phyloP scores from a whole-genome alignment of 2,329 filamentous ascomycete genomes.

The Aspergillus sp. region DNA sequence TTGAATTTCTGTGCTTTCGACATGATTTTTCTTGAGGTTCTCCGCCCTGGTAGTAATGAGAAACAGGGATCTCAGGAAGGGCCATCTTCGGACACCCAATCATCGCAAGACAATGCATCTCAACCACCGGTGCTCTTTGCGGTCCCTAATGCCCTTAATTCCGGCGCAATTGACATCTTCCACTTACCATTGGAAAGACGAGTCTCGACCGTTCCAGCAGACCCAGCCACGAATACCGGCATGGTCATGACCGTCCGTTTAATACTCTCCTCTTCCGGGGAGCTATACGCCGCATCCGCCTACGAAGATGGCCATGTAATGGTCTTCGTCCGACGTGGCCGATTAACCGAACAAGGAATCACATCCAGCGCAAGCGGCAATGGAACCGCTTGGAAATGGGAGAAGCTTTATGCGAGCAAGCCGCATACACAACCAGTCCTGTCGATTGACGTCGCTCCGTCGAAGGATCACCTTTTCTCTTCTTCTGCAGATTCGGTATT shows the following conservation, averaged over 20 bases:
- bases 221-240: slow-evolving; percentile 40
- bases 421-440: slow-evolving; percentile 75
- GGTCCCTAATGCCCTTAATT: slow-evolving; percentile 69
- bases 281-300: slow-evolving; percentile 62
- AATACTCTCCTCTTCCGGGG: slow-evolving; percentile 40
- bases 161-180: slow-evolving; percentile 77
- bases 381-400: slow-evolving; percentile 39
- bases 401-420: slow-evolving; percentile 56
- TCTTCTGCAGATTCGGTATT: slow-evolving; percentile 76
- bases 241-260: slow-evolving; percentile 85
- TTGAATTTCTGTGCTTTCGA: slow-evolving; percentile 79
- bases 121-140: slow-evolving; percentile 56
- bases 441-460: slow-evolving; percentile 56
- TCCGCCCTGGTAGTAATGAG: slow-evolving; percentile 16
- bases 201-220: slow-evolving; percentile 52
- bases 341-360: slow-evolving; percentile 28
- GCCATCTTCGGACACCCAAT: background rate
- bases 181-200: slow-evolving; percentile 68
- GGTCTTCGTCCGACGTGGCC: slow-evolving; percentile 51
- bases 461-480: slow-evolving; percentile 60
- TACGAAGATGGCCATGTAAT: slow-evolving; percentile 79
- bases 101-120: slow-evolving; percentile 2
- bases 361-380: slow-evolving; percentile 10
- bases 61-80: background rate
- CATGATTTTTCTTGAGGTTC: slow-evolving; percentile 17